These are phyloP conservation scores for Aspergillus sp. DNA, from an alignment of 2,329 filamentous ascomycete species.

Conservation along the genomic window DNA sequence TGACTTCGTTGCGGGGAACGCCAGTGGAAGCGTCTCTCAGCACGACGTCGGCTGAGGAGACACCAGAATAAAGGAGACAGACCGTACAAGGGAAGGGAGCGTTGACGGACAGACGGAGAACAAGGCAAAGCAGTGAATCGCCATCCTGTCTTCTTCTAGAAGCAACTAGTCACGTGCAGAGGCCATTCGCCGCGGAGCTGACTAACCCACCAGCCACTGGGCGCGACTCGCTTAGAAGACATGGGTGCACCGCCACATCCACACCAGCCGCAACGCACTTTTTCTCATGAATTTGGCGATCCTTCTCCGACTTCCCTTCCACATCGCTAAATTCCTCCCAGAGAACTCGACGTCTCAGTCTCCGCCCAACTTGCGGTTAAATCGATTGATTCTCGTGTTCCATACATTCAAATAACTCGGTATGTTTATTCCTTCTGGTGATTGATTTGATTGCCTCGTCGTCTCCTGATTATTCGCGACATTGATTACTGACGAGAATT, in stretches of 20 bases:
- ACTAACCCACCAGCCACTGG: slow-evolving; percentile 8
- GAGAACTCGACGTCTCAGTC: slow-evolving; percentile 98
- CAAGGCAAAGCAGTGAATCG: slow-evolving; percentile 10
- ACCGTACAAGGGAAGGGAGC: slow-evolving; percentile 9
- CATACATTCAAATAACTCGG: slow-evolving; percentile 26
- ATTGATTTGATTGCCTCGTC: background rate
- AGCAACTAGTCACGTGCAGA: slow-evolving; percentile 25
- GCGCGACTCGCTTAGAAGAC: slow-evolving; percentile 38
- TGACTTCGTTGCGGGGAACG: slow-evolving; percentile 31
- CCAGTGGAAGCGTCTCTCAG: slow-evolving; percentile 12
- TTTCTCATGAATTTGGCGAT: slow-evolving; percentile 30
- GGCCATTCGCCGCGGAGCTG: slow-evolving; percentile 1
- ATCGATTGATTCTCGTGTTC: slow-evolving; percentile 83
- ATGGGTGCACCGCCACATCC: slow-evolving; percentile 30
- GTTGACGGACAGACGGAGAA: slow-evolving; percentile 7
- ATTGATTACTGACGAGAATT: background rate
- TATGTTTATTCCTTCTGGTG: slow-evolving; percentile 18
- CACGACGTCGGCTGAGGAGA: slow-evolving; percentile 3
- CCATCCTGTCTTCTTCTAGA: slow-evolving; percentile 25
- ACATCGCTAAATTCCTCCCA: slow-evolving; percentile 28
- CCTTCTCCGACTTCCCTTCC: slow-evolving; percentile 28
- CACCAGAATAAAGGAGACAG: background rate
- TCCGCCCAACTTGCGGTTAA: slow-evolving; percentile 98
- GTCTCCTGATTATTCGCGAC: background rate
- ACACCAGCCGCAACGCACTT: slow-evolving; percentile 36